phyloP scores from a whole-genome alignment of 2,329 filamentous ascomycete genomes.

The Diaporthe humulicola region DNA sequence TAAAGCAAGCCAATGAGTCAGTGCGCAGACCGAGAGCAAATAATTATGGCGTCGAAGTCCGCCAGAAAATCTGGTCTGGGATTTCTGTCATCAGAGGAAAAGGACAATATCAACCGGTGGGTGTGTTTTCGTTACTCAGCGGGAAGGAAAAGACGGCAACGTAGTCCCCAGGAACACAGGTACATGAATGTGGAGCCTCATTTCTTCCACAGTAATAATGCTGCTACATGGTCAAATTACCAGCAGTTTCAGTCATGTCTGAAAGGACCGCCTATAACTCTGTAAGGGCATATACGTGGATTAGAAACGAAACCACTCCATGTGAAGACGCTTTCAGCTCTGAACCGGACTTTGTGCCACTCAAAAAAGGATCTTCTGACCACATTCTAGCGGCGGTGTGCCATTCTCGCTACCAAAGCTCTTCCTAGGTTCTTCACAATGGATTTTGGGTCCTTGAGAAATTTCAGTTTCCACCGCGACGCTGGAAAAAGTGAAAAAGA shows the following conservation, averaged over 20 bases:
- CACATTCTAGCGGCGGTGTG: background rate
- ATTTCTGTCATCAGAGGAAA: constrained; percentile 3
- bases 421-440: background rate
- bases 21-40: background rate
- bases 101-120: background rate
- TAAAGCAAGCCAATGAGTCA: background rate
- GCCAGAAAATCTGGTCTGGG: background rate
- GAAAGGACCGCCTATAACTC: background rate
- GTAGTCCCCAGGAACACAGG: background rate
- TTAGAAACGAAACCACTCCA: background rate
- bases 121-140: background rate
- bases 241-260: background rate
- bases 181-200: constrained; percentile 20
- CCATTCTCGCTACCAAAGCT: background rate
- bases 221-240: background rate
- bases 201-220: background rate
- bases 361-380: background rate
- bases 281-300: background rate
- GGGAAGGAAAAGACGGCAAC: background rate
- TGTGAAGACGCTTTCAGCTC: background rate
- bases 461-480: background rate
- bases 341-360: background rate
- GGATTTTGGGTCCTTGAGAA: background rate
- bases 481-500: background rate
- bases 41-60: background rate